Evolutionary conservation across 331 rosid species (phyloP).

Genomic region (Erythrophleum ivorense): DNA sequence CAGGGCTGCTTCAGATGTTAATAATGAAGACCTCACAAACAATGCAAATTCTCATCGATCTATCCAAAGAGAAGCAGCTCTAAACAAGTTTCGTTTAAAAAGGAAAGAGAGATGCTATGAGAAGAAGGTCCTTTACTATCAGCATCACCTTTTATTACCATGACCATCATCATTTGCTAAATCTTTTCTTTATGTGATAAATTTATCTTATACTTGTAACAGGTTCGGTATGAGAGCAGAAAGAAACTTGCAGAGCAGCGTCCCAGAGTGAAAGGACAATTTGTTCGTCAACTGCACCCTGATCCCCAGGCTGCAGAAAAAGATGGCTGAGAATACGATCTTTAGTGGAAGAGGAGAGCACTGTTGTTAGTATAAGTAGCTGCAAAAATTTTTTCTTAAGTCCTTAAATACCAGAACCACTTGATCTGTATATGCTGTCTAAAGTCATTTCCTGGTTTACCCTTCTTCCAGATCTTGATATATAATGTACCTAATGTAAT

Average conservation of each 20-base stretch:
- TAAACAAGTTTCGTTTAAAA: constrained; percentile 87
- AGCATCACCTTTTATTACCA: constrained; percentile 13
- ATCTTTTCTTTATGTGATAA: constrained; percentile 18
- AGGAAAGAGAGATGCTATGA: constrained; percentile 95
- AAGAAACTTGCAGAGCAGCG: constrained; percentile 99
- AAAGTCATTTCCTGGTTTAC: constrained; percentile 33
- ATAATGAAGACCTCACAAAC: constrained; percentile 64
- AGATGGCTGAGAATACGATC: constrained; percentile 49
- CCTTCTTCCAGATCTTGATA: constrained; percentile 34
- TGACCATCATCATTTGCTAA: constrained; percentile 17
- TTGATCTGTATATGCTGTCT: constrained; percentile 47
- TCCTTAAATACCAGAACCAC: constrained; percentile 38
- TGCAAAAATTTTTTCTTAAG: constrained; percentile 31
- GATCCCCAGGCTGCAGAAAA: constrained; percentile 52
- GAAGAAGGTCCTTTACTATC: constrained; percentile 70
- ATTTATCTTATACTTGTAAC: constrained; percentile 37
- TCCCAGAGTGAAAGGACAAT: constrained; percentile 96
- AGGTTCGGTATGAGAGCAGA: constrained; percentile 99
- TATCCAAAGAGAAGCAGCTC: constrained; percentile 85
- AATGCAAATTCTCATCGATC: constrained; percentile 61
- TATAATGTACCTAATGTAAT: constrained; percentile 43
- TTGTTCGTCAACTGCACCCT: constrained; percentile 70
- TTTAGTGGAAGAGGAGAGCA: constrained; percentile 37
- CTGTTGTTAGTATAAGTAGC: constrained; percentile 35
- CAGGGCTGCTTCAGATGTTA: constrained; percentile 60